phyloP scores from a whole-genome alignment of 441 rosid genomes.

The Francoa sonchifolia region DNA sequence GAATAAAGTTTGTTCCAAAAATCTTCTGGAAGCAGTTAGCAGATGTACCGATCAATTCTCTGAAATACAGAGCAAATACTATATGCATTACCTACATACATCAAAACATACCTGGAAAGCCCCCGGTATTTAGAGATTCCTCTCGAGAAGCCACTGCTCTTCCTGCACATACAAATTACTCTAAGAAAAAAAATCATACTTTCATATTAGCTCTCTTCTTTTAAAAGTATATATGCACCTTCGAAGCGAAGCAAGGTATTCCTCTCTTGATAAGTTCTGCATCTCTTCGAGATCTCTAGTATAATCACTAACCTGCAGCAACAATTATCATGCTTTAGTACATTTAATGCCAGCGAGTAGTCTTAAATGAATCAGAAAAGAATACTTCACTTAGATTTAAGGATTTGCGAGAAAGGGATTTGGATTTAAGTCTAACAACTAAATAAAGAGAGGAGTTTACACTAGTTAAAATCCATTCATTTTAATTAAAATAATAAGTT shows the following conservation, averaged over 20 bases:
- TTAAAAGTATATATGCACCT: constrained; percentile 34
- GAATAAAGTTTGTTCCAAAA: no score
- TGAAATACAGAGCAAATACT: constrained; percentile 1
- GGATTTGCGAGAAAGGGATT: no score
- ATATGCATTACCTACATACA: neutral
- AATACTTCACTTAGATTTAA: no score
- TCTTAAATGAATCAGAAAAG: no score
- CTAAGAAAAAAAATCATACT: constrained; percentile 17
- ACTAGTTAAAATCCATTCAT: no score
- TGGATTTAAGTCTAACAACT: no score
- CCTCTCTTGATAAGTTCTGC: constrained; percentile 64
- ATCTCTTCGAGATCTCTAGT: constrained; percentile 67
- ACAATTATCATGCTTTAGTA: neutral
- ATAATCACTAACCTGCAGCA: constrained; percentile 51
- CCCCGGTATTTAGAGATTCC: constrained; percentile 65
- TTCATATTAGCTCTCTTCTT: neutral
- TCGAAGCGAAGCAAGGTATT: constrained; percentile 61
- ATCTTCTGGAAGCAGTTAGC: no score
- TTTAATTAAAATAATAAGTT: no score
- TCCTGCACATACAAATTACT: constrained; percentile 37
- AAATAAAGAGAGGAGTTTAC: no score
- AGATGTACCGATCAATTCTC: no score
- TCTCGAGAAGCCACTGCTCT: constrained; percentile 69
- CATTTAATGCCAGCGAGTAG: no score
- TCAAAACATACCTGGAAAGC: constrained; percentile 41